These are phyloP conservation scores for Plasmodium vivax DNA, from an alignment of 169 alveolate genomes.

Conservation along the genomic window DNA sequence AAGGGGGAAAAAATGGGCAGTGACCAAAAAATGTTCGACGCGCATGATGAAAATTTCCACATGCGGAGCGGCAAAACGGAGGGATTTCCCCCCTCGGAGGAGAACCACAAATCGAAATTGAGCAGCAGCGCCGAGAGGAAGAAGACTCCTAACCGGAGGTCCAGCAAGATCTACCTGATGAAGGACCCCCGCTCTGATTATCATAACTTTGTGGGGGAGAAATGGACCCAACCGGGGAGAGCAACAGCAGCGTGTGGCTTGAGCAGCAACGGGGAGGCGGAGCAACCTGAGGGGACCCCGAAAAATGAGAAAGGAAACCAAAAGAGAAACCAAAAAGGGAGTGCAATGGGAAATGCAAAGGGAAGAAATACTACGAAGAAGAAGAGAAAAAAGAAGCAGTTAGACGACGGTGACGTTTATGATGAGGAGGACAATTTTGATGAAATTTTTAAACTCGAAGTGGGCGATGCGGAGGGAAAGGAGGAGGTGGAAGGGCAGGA, in stretches of 20 bases:
- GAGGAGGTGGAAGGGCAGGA: background rate
- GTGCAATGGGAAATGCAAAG: background rate
- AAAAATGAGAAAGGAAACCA: background rate
- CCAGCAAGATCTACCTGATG: conserved; percentile 35
- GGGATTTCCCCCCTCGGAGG: background rate
- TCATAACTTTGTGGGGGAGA: background rate
- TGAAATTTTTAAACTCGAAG: conserved; percentile 21
- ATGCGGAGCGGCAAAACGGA: background rate
- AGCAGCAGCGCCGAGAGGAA: background rate
- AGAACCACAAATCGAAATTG: background rate
- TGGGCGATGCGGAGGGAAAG: background rate
- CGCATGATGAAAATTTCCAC: background rate
- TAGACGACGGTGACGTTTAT: conserved; percentile 6
- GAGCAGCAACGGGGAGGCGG: background rate
- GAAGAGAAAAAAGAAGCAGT: conserved; percentile 18
- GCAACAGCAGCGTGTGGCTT: background rate
- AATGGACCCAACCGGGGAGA: background rate
- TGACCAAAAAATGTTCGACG: background rate
- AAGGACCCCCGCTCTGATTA: background rate
- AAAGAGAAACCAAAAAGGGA: background rate
- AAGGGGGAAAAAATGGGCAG: background rate
- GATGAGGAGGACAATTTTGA: conserved; percentile 34
- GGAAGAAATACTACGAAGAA: background rate
- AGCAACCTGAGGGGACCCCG: background rate
- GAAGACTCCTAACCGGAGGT: background rate